These are phyloP conservation scores for Anisodus acutangulus DNA, from an alignment of 257 asterid species.

Conservation along the genomic window DNA sequence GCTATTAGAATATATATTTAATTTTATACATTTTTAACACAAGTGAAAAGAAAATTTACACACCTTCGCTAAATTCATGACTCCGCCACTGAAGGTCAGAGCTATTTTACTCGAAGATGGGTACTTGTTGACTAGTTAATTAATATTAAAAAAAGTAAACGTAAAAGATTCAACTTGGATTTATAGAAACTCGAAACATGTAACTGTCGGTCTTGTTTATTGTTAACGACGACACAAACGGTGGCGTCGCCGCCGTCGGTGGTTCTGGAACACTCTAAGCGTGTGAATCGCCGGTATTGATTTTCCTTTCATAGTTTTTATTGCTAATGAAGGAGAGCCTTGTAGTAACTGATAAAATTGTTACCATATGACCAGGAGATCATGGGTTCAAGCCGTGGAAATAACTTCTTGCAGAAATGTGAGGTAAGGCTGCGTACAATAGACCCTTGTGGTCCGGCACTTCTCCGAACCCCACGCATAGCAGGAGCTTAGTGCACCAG, in stretches of 20 bases:
- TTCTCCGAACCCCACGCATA: too few relatives aligned
- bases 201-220: conserved; percentile 44
- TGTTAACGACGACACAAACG: conserved; percentile 38
- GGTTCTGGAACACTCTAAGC: conserved; percentile 33
- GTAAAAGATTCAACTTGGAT: conserved; percentile 26
- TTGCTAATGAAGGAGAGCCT: neutral
- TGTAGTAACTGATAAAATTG: too few relatives aligned
- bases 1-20: too few relatives aligned
- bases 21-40: too few relatives aligned
- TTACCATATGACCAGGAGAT: too few relatives aligned
- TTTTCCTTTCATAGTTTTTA: neutral
- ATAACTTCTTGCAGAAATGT: too few relatives aligned
- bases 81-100: conserved; percentile 31
- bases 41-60: too few relatives aligned
- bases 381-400: too few relatives aligned
- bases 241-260: conserved; percentile 49
- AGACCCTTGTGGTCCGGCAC: too few relatives aligned
- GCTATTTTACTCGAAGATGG: conserved; percentile 31
- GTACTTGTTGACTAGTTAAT: neutral
- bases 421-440: too few relatives aligned
- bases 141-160: conserved; percentile 10
- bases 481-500: too few relatives aligned
- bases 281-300: neutral
- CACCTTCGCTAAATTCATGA: too few relatives aligned
- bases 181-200: conserved; percentile 42